phyloP scores from a whole-genome alignment of 202 grass and related monocot genomes.

The Brachypodium distachyon region DNA sequence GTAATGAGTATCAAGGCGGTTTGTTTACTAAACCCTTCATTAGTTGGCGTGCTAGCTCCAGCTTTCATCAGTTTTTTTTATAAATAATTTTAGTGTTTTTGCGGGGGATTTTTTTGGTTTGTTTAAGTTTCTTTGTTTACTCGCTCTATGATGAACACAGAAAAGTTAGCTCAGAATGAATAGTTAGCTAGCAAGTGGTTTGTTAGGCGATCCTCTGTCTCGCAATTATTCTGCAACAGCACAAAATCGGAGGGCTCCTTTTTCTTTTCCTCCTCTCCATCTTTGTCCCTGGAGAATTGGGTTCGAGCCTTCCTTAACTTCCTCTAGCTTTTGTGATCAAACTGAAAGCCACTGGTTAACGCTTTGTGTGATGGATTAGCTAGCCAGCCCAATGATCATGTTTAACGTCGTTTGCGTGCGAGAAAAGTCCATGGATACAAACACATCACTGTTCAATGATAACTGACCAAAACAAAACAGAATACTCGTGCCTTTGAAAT shows the following conservation, averaged over 20 bases:
- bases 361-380: slow-evolving; percentile 12
- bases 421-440: not conserved
- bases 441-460: not conserved
- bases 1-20: not conserved
- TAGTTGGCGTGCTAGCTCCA: not conserved
- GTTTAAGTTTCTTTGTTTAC: not conserved
- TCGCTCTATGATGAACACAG: not conserved
- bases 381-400: slow-evolving; percentile 10
- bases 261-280: not conserved
- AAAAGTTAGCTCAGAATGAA: not conserved
- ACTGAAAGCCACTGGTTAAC: not conserved
- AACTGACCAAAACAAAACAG: not conserved
- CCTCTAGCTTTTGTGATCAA: not conserved
- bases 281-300: not conserved
- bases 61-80: not conserved
- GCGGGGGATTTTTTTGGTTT: not conserved
- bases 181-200: not conserved
- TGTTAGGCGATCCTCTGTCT: slow-evolving; percentile 12
- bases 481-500: not conserved
- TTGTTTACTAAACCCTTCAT: not conserved
- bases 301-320: not conserved
- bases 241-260: not conserved
- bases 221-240: slow-evolving; percentile 25
- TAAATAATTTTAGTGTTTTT: no score
- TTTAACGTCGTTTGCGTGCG: not conserved